phyloP scores from a whole-genome alignment of 495 filamentous ascomycete species.

The Elaphomyces granulatus region DNA sequence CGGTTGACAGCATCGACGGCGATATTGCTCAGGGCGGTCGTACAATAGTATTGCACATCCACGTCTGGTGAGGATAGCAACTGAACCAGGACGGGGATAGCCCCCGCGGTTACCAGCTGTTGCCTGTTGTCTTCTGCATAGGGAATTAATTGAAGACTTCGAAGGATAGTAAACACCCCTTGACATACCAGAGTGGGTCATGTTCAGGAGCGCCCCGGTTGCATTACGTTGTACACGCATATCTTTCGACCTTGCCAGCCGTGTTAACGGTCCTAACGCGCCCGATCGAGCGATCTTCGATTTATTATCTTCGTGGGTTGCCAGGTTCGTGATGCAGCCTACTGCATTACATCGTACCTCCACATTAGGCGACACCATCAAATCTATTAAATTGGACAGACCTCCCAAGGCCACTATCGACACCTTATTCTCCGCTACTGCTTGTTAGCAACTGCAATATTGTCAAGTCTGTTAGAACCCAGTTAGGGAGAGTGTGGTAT shows the following conservation, averaged over 20 bases:
- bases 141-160: not conserved
- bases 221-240: slow-evolving; percentile 98
- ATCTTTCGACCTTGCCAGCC: slow-evolving; percentile 90
- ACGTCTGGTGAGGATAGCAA: slow-evolving; percentile 83
- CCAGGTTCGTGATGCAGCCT: slow-evolving; percentile 94
- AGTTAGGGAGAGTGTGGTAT: too few relatives aligned
- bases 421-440: slow-evolving; percentile 90
- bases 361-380: slow-evolving; percentile 98
- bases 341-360: slow-evolving; percentile 99
- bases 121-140: slow-evolving; percentile 86
- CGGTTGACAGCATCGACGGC: slow-evolving; percentile 86
- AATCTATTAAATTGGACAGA: slow-evolving; percentile 79
- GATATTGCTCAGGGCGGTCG: slow-evolving; percentile 95
- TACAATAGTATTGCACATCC: slow-evolving; percentile 99
- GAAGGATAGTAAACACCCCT: too few relatives aligned
- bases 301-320: slow-evolving; percentile 98
- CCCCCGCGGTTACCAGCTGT: slow-evolving; percentile 90
- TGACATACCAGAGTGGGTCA: slow-evolving; percentile 90
- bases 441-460: slow-evolving; percentile 31
- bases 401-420: slow-evolving; percentile 86
- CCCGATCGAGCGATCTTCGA: slow-evolving; percentile 95
- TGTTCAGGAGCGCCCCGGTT: slow-evolving; percentile 89
- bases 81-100: slow-evolving; percentile 91
- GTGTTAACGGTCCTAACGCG: slow-evolving; percentile 76
- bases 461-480: not conserved